Evolutionary conservation across 305 asterid genomes (phyloP).

Genomic region (Stenogyne calaminthoides): DNA sequence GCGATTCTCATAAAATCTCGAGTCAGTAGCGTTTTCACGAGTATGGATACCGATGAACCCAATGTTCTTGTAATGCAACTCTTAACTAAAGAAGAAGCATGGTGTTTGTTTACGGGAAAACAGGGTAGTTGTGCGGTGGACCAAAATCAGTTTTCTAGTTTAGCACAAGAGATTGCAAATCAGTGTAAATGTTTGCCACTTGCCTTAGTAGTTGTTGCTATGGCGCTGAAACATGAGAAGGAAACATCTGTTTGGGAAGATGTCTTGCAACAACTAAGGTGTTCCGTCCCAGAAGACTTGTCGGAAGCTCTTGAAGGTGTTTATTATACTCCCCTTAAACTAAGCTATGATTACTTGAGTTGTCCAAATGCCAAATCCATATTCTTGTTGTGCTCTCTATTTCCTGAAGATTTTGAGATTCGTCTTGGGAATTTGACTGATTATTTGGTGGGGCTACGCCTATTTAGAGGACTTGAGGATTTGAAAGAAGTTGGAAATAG

Average conservation of each 20-base stretch:
- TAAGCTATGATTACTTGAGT: slow-evolving; percentile 37
- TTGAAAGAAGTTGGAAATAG: background rate
- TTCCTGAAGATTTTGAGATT: slow-evolving; percentile 31
- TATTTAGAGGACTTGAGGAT: slow-evolving; percentile 17
- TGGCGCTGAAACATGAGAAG: slow-evolving; percentile 4
- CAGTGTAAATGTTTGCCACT: slow-evolving; percentile 27
- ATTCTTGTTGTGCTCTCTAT: slow-evolving; percentile 41
- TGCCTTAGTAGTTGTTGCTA: slow-evolving; percentile 28
- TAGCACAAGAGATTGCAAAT: slow-evolving; percentile 23
- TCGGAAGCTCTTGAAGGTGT: background rate
- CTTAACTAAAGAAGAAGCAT: slow-evolving; percentile 28
- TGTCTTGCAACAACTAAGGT: background rate
- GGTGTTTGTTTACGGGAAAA: slow-evolving; percentile 28
- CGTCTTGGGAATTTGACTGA: slow-evolving; percentile 7
- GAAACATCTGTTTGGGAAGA: slow-evolving; percentile 21
- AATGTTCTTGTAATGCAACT: background rate
- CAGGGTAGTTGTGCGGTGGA: background rate
- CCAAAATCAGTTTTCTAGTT: background rate
- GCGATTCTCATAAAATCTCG: slow-evolving; percentile 28
- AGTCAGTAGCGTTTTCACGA: background rate
- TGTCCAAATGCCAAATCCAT: slow-evolving; percentile 15
- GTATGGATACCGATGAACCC: slow-evolving; percentile 15
- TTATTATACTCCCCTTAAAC: slow-evolving; percentile 11
- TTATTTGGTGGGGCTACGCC: slow-evolving; percentile 29
- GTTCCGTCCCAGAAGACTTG: background rate